A percentile compares a stretch with the other conserved stretches of the same genome.
These are phyloP conservation scores for Fusarium burgessii DNA, from an alignment of 2,329 filamentous ascomycete genomes.

Conservation along the genomic window DNA sequence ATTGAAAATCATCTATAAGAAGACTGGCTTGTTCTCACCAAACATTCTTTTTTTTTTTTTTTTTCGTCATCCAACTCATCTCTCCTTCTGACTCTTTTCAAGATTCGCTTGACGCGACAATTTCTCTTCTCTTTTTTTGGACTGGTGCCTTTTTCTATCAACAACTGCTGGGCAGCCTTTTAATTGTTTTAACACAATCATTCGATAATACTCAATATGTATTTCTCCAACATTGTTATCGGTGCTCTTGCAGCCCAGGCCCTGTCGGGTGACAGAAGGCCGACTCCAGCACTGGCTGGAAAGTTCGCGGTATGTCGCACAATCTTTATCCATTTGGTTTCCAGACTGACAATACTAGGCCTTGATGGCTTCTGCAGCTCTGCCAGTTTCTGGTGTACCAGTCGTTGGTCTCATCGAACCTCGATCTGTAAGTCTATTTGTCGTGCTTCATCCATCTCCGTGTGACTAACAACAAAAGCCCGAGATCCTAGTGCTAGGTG, in stretches of 20 bases:
- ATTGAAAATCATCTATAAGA: slow-evolving; percentile 14
- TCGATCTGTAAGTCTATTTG: not conserved
- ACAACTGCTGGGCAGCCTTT: slow-evolving; percentile 19
- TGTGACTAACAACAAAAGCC: not conserved
- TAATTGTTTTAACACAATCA: not conserved
- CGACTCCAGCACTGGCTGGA: not conserved
- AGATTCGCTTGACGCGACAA: slow-evolving; percentile 24
- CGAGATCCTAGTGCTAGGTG: not conserved
- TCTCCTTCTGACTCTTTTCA: not conserved
- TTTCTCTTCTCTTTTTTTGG: not conserved
- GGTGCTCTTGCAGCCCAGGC: slow-evolving; percentile 25
- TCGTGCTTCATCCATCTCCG: rapidly evolving
- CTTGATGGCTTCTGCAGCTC: slow-evolving; percentile 25
- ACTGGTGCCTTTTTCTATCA: not conserved
- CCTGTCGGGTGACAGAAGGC: not conserved
- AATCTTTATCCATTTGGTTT: rapidly evolving
- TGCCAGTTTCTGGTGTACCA: slow-evolving; percentile 9
- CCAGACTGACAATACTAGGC: not conserved
- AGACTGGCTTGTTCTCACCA: not conserved
- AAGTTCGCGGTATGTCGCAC: slow-evolving; percentile 9
- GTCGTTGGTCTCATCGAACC: slow-evolving; percentile 22
- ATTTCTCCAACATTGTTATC: slow-evolving; percentile 25
- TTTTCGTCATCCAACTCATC: slow-evolving; percentile 2
- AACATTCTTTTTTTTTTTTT: too few relatives aligned
- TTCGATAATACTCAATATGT: not conserved